phyloP scores from a whole-genome alignment of 2,329 filamentous ascomycete species.

The Botrytis hyacinthi region DNA sequence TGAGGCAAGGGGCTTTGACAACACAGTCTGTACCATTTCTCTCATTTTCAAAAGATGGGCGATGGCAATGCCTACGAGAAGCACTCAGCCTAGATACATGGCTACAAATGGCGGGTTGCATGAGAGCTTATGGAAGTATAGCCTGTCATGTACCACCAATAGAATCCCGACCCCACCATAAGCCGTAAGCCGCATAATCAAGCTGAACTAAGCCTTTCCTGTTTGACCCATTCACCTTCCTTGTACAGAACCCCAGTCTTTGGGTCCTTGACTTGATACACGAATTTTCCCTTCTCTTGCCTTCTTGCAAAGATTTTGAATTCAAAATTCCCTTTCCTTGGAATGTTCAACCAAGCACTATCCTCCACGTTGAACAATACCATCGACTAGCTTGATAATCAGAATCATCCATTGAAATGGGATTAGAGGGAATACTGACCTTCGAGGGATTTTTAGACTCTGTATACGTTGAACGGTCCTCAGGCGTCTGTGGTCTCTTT shows the following conservation, averaged over 20 bases:
- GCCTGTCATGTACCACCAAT: background rate
- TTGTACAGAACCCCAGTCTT: conserved; percentile 20
- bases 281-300: conserved; percentile 6
- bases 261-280: conserved; percentile 21
- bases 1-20: background rate
- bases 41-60: background rate
- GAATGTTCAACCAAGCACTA: background rate
- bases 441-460: conserved; percentile 15
- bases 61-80: background rate
- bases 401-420: background rate
- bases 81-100: background rate
- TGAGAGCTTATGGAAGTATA: background rate
- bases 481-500: conserved; percentile 9
- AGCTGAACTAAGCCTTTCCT: conserved; percentile 6
- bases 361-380: conserved; percentile 3
- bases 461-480: conserved; percentile 9
- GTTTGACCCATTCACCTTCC: conserved; percentile 21
- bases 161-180: background rate
- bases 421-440: background rate
- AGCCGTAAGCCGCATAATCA: background rate
- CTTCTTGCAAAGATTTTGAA: background rate
- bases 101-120: background rate
- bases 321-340: conserved; percentile 11
- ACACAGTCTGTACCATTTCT: background rate
- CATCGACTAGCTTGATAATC: background rate